Evolutionary conservation across 192 early-diverging fungal species (phyloP), one percentile per base, ranked within the genome.

Genomic region (Gonapodya prolifera): DNA sequence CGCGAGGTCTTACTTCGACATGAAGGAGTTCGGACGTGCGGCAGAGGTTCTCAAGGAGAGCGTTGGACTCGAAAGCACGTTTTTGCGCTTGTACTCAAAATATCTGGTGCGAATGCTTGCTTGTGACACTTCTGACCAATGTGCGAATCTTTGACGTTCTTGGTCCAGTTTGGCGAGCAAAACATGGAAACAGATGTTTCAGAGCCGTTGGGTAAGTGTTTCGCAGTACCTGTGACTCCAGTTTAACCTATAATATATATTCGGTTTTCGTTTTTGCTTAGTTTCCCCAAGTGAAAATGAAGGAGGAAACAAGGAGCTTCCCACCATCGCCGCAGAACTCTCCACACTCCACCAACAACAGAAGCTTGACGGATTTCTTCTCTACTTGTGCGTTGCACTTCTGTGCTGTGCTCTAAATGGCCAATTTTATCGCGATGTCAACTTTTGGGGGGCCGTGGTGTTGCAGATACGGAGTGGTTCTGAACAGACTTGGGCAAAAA

Each of bases 1-100:
- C 75, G 91, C 91, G 28, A 92, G 92, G 78, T 80, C 91, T 16
- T 88, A 90, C 33, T 94, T 94, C 78, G 90, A 93, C 29, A 77
- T 90, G 61, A 85, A 89, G 75, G 91, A 94, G 77, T 92, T 87
- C 77, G 91, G 92, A 79, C 85, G 89, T 1, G 89, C 86, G 30
- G 83, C 87, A 23, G 70, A 76, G 69, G 23, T 34, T 1, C 70
- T 85, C 31, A 34, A 69, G 77, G 71, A 45, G 28, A 34, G 70
- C 33, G 1, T 8, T 1, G 83, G 86, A 30, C 80, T 84, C 8
- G 85, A 87, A 69, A 86, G 89, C 1, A 76, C 82, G 70, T 97
- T 96, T 82, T 81, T 96, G n/a, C 82, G 89, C 78, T 81, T 94
- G 23, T 97, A 97, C 80, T 81, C 93, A 16, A 88, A 83, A 80